Conservation (phyloP, 2,329 filamentous ascomycete genomes). For the Hymenoscyphus fraxineus region DNA sequence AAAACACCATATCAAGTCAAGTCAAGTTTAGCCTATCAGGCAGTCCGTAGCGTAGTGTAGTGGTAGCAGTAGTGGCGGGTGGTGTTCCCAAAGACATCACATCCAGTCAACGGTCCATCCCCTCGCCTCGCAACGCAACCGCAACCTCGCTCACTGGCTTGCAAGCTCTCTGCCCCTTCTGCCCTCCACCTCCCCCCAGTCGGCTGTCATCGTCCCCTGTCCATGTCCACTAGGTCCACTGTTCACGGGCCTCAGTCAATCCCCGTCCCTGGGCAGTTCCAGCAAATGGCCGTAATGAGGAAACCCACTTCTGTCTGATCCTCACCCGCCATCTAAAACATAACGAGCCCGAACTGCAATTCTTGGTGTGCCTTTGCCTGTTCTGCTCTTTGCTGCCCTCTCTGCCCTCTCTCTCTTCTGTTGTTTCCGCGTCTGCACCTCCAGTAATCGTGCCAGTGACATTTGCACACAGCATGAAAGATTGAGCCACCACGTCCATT, state of each 20-base stretch:
- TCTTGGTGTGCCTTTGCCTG: slow-evolving; percentile 10
- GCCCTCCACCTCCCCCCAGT: not conserved
- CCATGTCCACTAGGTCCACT: not conserved
- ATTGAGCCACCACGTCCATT: not conserved
- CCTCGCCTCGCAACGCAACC: no score
- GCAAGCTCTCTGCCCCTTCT: not conserved
- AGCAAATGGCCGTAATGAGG: slow-evolving; percentile 6
- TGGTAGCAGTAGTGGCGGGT: no score
- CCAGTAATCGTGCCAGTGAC: not conserved
- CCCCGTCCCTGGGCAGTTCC: slow-evolving; percentile 1
- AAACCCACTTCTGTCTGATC: slow-evolving; percentile 13
- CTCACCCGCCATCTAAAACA: slow-evolving; percentile 5
- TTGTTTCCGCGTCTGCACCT: not conserved
- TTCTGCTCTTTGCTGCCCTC: slow-evolving; percentile 17
- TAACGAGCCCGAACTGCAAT: not conserved
- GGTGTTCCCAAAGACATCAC: no score
- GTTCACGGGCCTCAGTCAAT: not conserved
- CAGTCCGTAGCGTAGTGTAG: not conserved
- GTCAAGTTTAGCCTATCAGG: not conserved
- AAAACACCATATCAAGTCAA: not conserved
- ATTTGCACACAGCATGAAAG: not conserved
- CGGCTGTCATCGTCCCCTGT: not conserved
- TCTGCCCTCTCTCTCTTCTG: slow-evolving; percentile 18
- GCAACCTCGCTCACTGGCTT: no score
- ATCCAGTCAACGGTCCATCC: no score